Evolutionary conservation across 2,329 filamentous ascomycete species (phyloP).

Genomic region (Pseudocercospora musae): DNA sequence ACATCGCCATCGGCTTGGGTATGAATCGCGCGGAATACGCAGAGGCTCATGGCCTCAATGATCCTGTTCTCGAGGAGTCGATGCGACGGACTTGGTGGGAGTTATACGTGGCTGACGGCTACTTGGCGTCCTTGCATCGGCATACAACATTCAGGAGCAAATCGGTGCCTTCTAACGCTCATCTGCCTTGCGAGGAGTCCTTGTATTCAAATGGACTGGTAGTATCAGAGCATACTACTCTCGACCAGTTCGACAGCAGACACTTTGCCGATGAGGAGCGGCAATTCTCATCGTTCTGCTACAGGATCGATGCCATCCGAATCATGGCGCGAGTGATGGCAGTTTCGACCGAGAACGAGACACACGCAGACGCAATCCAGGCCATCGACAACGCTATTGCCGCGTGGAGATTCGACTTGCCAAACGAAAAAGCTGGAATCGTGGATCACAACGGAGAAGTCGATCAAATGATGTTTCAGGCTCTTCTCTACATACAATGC

Average conservation of each 20-base stretch:
- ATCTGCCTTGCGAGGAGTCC: constrained; percentile 78
- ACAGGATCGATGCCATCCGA: constrained; percentile 75
- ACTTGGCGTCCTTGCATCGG: constrained; percentile 76
- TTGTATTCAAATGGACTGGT: constrained; percentile 53
- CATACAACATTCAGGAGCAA: constrained; percentile 68
- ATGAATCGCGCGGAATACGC: constrained; percentile 71
- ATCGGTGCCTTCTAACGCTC: constrained; percentile 64
- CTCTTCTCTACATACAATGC: constrained; percentile 69
- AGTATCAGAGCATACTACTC: constrained; percentile 55
- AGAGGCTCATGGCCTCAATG: constrained; percentile 58
- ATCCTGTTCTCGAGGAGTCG: constrained; percentile 72
- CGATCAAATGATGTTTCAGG: constrained; percentile 91
- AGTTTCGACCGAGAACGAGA: constrained; percentile 33
- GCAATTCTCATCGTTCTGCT: constrained; percentile 78
- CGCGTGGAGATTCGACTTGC: constrained; percentile 79
- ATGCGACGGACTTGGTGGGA: constrained; percentile 92
- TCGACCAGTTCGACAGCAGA: constrained; percentile 73
- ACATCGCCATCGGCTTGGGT: constrained; percentile 70
- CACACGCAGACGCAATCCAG: constrained; percentile 46
- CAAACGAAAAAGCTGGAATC: constrained; percentile 66
- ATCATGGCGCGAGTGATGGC: constrained; percentile 74
- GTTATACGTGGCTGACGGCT: constrained; percentile 74
- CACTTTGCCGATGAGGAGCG: constrained; percentile 69
- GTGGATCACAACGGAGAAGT: constrained; percentile 67
- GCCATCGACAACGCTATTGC: constrained; percentile 59